phyloP scores from a whole-genome alignment of 495 filamentous ascomycete genomes.

The Astrothelium macrocarpum region DNA sequence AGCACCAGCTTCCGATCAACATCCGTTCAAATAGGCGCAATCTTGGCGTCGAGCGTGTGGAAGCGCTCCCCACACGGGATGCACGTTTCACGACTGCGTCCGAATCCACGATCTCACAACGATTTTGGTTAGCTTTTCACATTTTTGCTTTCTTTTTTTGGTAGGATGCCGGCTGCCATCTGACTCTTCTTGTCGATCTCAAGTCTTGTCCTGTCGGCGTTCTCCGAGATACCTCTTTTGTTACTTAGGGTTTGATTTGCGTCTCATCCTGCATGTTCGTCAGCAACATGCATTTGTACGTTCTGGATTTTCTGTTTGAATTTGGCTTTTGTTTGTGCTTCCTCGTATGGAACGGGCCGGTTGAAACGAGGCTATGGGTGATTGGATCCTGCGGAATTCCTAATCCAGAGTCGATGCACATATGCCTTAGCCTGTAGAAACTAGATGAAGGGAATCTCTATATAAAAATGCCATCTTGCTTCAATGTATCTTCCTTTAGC shows the following conservation, averaged over 20 bases:
- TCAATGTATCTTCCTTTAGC: not conserved
- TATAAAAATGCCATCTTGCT: not conserved
- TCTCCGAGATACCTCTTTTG: constrained; percentile 6
- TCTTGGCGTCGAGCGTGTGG: not conserved
- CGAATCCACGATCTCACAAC: not conserved
- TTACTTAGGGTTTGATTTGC: not conserved
- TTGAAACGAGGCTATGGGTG: not conserved
- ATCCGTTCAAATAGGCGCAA: not conserved
- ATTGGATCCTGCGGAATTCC: not conserved
- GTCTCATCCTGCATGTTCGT: not conserved
- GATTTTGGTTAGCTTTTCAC: not conserved
- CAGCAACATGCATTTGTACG: not conserved
- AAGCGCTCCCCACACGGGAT: not conserved
- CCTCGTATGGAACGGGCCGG: not conserved
- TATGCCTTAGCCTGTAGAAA: not conserved
- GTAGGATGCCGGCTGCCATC: not conserved
- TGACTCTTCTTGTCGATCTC: not conserved
- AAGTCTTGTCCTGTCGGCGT: not conserved
- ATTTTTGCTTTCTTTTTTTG: not conserved
- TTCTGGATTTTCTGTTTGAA: not conserved
- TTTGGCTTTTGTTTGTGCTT: not conserved
- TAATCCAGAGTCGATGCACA: not conserved
- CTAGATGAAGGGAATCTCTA: not conserved
- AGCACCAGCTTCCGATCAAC: constrained; percentile 16
- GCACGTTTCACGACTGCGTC: constrained; percentile 1